Conservation (phyloP, 148 eudicot genomes). For the Amaranthus cruentus region DNA sequence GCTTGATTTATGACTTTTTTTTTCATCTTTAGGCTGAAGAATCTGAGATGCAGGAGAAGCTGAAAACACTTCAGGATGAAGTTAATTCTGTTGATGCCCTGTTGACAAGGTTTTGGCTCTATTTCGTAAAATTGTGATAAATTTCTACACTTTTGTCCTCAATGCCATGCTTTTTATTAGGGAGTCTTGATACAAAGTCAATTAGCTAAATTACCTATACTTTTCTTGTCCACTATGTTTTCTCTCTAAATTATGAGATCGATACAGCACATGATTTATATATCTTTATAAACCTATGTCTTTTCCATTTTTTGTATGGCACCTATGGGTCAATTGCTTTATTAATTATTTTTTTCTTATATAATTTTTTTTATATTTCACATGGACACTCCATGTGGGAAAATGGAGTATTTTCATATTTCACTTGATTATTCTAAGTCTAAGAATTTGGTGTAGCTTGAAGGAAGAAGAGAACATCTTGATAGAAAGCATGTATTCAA, state of each 20-base stretch:
- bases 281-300: neutral
- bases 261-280: neutral
- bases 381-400: neutral
- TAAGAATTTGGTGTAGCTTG: constrained; percentile 42
- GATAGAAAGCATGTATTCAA: constrained; percentile 24
- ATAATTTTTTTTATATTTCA: neutral
- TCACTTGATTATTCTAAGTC: neutral
- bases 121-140: constrained; percentile 11
- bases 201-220: neutral
- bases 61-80: constrained; percentile 59
- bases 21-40: constrained; percentile 66
- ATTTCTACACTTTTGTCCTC: neutral
- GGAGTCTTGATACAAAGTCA: neutral
- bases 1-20: neutral
- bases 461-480: constrained; percentile 55
- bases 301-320: too few species aligned
- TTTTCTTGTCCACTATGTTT: neutral
- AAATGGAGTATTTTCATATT: neutral
- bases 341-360: neutral
- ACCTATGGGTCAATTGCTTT: neutral
- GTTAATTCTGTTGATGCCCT: constrained; percentile 35
- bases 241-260: neutral
- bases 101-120: constrained; percentile 42
- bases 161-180: neutral
- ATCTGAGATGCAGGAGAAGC: constrained; percentile 58